Evolutionary conservation across 1,139 yeast genomes (phyloP), one percentile per base, ranked within the genome.

Genomic region (Hemisphaericaspora xylanilytica): DNA sequence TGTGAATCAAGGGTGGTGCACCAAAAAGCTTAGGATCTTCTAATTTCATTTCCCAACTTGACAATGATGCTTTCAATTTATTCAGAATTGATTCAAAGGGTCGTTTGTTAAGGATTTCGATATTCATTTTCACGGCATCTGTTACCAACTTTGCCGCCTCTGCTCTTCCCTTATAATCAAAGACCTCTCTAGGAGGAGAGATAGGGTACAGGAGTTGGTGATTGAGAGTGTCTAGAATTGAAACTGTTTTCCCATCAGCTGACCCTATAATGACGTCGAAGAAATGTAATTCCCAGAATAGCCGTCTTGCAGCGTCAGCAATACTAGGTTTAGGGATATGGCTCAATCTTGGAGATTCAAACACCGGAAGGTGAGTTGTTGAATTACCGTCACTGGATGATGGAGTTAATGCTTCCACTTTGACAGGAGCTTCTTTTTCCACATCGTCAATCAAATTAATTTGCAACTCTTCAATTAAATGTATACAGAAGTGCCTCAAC

Each of bases 241-340:
- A 69, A 10, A 68, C 54, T 0, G 76, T 57, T 38, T 59, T 61
- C n/a, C 79, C 80, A 37, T 73, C 75, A 1, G 80, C 75, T 3
- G 77, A 72, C 0, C 78, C 78, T 41, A 72, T 70, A 28, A 73
- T 59, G 8, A 73, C 69, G 50, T 74, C 80, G 38, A 73, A 59
- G 47, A 71, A 73, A 48, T 69, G 66, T 7, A 71, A 48, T 39
- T 74, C 80, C 78, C 78, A 73, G 42, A 70, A 65, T 4, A 70
- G 58, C 41, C 76, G 56, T 40, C 79, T 57, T 5, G 69, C 68
- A 31, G 61, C 55, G 37, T 73, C 74, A 25, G 53, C 45, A 8
- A 63, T 31, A 10, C 46, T 36, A 2, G 41, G 38, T 11, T 31
- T 37, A 3, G 58, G 43, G n/a, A 56, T 42, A 25, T 45, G 48